These are phyloP conservation scores for Solanum sejunctum DNA, from an alignment of 257 asterid genomes.

Conservation along the genomic window DNA sequence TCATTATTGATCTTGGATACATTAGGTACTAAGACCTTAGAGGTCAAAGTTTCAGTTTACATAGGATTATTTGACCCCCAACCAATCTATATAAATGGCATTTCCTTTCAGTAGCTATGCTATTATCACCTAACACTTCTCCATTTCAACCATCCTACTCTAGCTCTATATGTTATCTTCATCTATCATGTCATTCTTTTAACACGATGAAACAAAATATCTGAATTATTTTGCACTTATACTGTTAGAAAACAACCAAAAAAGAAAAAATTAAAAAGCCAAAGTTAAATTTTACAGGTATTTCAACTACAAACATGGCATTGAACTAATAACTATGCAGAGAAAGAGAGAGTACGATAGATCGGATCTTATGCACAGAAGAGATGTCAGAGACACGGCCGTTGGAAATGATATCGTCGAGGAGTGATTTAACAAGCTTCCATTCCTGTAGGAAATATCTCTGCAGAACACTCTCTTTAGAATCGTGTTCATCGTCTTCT, in stretches of 20 bases:
- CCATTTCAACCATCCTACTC: neutral
- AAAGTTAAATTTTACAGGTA: neutral
- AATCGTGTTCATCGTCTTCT: conserved; percentile 76
- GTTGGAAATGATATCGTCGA: conserved; percentile 53
- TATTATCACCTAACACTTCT: neutral
- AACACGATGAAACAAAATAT: neutral
- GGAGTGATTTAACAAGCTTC: conserved; percentile 72
- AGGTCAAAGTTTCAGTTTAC: neutral
- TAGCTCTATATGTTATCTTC: neutral
- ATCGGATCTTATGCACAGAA: conserved; percentile 67
- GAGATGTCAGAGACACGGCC: conserved; percentile 60
- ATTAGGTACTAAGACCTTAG: neutral
- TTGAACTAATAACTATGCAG: neutral
- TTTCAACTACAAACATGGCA: neutral
- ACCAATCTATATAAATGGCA: neutral
- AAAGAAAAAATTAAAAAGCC: neutral
- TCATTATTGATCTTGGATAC: neutral
- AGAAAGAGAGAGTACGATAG: conserved; percentile 41
- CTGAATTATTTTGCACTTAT: neutral
- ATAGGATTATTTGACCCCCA: neutral
- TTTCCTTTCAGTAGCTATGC: neutral
- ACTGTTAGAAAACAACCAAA: neutral
- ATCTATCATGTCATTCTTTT: neutral
- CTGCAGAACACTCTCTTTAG: conserved; percentile 63
- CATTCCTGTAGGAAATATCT: conserved; percentile 88